Conservation (phyloP, 345 rosid species). For the Odontarrhena argentea region DNA sequence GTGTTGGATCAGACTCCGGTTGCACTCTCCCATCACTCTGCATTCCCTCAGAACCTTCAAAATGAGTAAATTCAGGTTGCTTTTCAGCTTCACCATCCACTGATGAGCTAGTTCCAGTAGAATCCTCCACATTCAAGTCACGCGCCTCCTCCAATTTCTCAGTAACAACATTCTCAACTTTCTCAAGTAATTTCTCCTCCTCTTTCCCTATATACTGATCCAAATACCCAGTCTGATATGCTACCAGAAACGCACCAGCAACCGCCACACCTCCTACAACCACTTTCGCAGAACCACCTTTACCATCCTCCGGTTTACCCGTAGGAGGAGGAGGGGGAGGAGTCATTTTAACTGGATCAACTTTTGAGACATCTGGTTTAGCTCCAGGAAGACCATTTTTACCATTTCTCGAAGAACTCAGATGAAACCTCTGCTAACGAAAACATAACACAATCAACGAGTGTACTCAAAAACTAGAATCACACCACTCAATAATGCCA, state of each 20-base stretch:
- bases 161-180: conserved; percentile 30
- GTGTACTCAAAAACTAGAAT: neutral
- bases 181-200: conserved; percentile 36
- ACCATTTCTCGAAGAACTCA: conserved; percentile 54
- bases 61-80: conserved; percentile 39
- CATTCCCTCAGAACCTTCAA: conserved; percentile 40
- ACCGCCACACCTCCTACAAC: conserved; percentile 55
- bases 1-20: conserved; percentile 42
- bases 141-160: conserved; percentile 42
- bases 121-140: conserved; percentile 37
- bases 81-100: conserved; percentile 44
- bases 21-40: conserved; percentile 39
- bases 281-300: conserved; percentile 47
- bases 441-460: conserved; percentile 28
- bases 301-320: conserved; percentile 50
- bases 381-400: conserved; percentile 48
- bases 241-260: conserved; percentile 52
- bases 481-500: neutral
- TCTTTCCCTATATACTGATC: conserved; percentile 53
- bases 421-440: conserved; percentile 42
- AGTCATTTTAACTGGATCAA: neutral
- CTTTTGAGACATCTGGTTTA: conserved; percentile 36
- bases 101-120: conserved; percentile 32
- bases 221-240: conserved; percentile 62
- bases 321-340: conserved; percentile 43